These are phyloP conservation scores for Oryza meridionalis DNA, from an alignment of 176 grass and related monocot species.

Conservation along the genomic window DNA sequence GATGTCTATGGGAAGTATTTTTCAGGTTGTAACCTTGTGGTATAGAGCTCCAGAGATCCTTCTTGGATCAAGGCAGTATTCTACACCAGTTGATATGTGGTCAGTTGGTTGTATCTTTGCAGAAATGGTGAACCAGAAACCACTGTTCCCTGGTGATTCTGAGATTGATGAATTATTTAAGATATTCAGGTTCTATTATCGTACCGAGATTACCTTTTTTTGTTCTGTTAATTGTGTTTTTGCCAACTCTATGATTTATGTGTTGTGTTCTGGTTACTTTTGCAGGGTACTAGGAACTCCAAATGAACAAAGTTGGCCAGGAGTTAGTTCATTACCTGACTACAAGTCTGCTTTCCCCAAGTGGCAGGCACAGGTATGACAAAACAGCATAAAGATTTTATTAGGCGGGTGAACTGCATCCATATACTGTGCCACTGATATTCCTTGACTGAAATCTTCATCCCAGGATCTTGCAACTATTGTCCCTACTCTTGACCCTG, in stretches of 20 bases:
- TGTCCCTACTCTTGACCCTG: slow-evolving; percentile 77
- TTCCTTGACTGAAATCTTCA: slow-evolving; percentile 17
- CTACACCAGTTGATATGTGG: slow-evolving; percentile 94
- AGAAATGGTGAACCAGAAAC: slow-evolving; percentile 94
- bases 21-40: slow-evolving; percentile 96
- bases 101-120: slow-evolving; percentile 97
- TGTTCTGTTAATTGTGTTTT: neutral
- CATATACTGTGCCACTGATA: slow-evolving; percentile 19
- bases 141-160: slow-evolving; percentile 90
- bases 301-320: slow-evolving; percentile 92
- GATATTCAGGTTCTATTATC: slow-evolving; percentile 78
- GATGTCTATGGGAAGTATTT: slow-evolving; percentile 40
- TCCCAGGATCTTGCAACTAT: slow-evolving; percentile 66
- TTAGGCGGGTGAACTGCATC: neutral
- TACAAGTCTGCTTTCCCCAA: slow-evolving; percentile 96
- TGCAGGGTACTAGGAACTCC: slow-evolving; percentile 84
- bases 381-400: slow-evolving; percentile 18
- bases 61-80: slow-evolving; percentile 85
- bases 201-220: slow-evolving; percentile 14
- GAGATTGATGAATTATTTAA: slow-evolving; percentile 95
- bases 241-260: slow-evolving; percentile 21
- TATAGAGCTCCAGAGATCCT: slow-evolving; percentile 96
- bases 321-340: slow-evolving; percentile 75
- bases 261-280: neutral
- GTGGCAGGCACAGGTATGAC: slow-evolving; percentile 72